Base-by-base conservation (phyloP, 2,329 filamentous ascomycete genomes). In the Beauveria brongniartii region DNA sequence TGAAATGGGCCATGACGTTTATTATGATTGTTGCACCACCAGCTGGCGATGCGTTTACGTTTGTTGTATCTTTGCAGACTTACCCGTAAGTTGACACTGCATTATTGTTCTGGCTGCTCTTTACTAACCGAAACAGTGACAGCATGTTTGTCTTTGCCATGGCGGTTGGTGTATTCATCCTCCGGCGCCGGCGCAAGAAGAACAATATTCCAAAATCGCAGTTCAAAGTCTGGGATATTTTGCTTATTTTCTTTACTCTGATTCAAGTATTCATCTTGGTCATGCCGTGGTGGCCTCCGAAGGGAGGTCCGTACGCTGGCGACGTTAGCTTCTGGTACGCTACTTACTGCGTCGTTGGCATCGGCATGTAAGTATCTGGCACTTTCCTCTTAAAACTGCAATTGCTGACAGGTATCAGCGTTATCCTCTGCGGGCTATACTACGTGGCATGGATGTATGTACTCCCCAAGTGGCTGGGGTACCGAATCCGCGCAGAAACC, bases 311-410 rank as follows among this genome's bases (percentile, higher is more conserved):
- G 0, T 79, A 81, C 40, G 83, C 80, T 0, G 87, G 86, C 0
- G 82, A 87, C 61, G 87, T 90, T 1, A 87, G 82, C 58, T 91
- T 91, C 71, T 91, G 84, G 83, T 91, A 90, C 64, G 87, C 79
- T 1, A 90, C 86, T 0, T 90, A 90, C 65, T 80, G 82, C 22
- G 81, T 85, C 0, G 80, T 84, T 0, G 86, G 87, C 0, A 79
- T 90, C 61, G 85, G 71, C 24, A 80, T 89, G 82, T 86, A 75
- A 77, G 82, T 81, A 2, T 16, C 2, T 37, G 2, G 12, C 34
- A 16, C 5, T 16, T 37, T 16, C 12, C 12, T 16, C 34, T 37
- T 6, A 6, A 2, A 16, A 37, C 5, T 37, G 34, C 34, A 16
- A 6, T n/a, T 18, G 24, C 58, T 62, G 26, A 63, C 34, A 14